phyloP scores from a whole-genome alignment of 2,329 filamentous ascomycete genomes.

The Lasiodiplodia theobromae region DNA sequence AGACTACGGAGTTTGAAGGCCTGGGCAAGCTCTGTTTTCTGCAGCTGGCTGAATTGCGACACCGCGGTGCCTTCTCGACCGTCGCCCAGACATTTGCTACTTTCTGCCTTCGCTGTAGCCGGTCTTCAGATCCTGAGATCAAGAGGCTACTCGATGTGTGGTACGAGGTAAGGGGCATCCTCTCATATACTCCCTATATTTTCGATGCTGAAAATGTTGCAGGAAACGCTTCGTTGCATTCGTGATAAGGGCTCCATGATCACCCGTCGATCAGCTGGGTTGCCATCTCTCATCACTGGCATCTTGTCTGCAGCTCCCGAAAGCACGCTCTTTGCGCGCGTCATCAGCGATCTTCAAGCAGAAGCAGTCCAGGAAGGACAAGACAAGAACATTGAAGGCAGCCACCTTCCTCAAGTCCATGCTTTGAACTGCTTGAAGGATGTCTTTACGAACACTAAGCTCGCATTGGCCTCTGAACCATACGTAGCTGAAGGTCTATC shows the following conservation, averaged over 20 bases:
- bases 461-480: slow-evolving; percentile 75
- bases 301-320: slow-evolving; percentile 73
- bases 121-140: slow-evolving; percentile 56
- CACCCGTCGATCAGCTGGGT: slow-evolving; percentile 88
- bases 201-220: background rate
- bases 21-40: slow-evolving; percentile 80
- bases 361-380: slow-evolving; percentile 63
- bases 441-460: slow-evolving; percentile 82
- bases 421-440: slow-evolving; percentile 93
- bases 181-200: background rate
- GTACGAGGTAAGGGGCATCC: slow-evolving; percentile 61
- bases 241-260: slow-evolving; percentile 76
- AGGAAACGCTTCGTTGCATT: slow-evolving; percentile 74
- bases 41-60: slow-evolving; percentile 82
- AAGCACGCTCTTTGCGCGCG: slow-evolving; percentile 65
- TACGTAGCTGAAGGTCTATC: slow-evolving; percentile 77
- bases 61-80: slow-evolving; percentile 91
- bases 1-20: slow-evolving; percentile 62
- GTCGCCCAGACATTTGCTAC: slow-evolving; percentile 86
- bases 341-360: slow-evolving; percentile 67
- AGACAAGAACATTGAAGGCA: slow-evolving; percentile 59
- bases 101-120: slow-evolving; percentile 74
- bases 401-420: slow-evolving; percentile 85
- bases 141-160: slow-evolving; percentile 65
- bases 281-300: slow-evolving; percentile 85